Evolutionary conservation across 2,329 filamentous ascomycete species (phyloP), one percentile per base, ranked within the genome.

Genomic region (Mollisia scopiformis): DNA sequence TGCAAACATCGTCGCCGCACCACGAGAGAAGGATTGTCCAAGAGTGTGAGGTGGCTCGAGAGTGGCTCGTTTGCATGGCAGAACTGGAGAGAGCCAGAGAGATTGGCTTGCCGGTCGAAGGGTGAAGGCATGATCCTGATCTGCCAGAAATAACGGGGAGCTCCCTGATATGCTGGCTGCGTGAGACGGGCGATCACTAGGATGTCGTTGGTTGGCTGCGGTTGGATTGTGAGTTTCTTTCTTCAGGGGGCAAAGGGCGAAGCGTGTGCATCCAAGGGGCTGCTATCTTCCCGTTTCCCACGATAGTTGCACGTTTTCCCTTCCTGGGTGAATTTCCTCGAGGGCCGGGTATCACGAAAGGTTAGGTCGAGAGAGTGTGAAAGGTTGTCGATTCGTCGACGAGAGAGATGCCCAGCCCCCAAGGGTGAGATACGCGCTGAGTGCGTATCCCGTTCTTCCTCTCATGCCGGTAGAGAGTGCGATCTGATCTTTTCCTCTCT

Each of bases 71-170:
- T 10, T 53, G 33, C 43, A 13, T 14, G 54, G 50, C 35, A 55
- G 37, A 47, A 27, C 56, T 35, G 49, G 57, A 39, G 39, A 49
- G 39, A 39, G 16, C 25, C 19, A 27, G 13, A 55, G 58, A 62
- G 52, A 55, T 60, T 62, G 47, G 46, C 53, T 52, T 51, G 19
- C 33, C 46, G 53, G 51, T n/a, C n/a, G 33, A 62, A 55, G 66
- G 61, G 53, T 55, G 43, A 61, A 37, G 57, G 57, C 62, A 66
- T 63, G 61, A 62, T 58, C 57, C 54, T 47, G 57, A 47, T 53
- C 57, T 33, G 35, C 51, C 35, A 55, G 58, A 39, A 50, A 59
- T 54, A 57, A 57, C 55, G 47, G 55, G 46, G 52, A 37, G 46
- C 8, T 23, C 37, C 47, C 39, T 39, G 61, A 19, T n/a, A 27